Percentiles rank a stretch among this genome's conserved stretches.
Evolutionary conservation across 1,284 basidiomycete species (phyloP).

Genomic region (Moniliella sp.): DNA sequence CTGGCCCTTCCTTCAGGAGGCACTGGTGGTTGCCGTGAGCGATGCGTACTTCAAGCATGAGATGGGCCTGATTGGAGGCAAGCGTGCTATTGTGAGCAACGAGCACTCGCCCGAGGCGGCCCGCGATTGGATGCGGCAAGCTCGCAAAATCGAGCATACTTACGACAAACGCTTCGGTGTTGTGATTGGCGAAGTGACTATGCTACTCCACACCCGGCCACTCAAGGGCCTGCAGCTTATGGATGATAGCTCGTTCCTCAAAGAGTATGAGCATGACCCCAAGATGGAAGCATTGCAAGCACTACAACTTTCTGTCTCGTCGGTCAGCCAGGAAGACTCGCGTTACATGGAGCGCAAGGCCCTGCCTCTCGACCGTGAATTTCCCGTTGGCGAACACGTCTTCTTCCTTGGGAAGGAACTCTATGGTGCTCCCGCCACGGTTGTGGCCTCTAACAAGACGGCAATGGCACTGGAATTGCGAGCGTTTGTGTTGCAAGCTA

Average conservation of each 20-base stretch:
- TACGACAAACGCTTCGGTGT: conserved; percentile 80
- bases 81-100: conserved; percentile 10
- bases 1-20: conserved; percentile 91
- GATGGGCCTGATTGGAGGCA: conserved; percentile 12
- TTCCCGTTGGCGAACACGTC: conserved; percentile 66
- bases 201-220: conserved; percentile 27
- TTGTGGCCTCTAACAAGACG: conserved; percentile 45
- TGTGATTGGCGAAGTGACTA: conserved; percentile 51
- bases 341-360: conserved; percentile 43
- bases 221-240: conserved; percentile 57
- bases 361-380: conserved; percentile 64
- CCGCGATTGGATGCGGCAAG: conserved; percentile 41
- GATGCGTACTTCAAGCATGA: conserved; percentile 65
- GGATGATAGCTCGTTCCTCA: conserved; percentile 70
- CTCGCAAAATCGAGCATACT: conserved; percentile 47
- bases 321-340: conserved; percentile 18
- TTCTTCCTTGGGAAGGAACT: conserved; percentile 85
- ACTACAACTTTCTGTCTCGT: conserved; percentile 35
- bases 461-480: conserved; percentile 19
- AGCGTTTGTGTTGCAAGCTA: conserved; percentile 18
- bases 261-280: conserved; percentile 58
- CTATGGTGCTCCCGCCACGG: conserved; percentile 82
- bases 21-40: conserved; percentile 61
- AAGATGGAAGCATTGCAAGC: conserved; percentile 68
- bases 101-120: conserved; percentile 13